Evolutionary conservation across 805 yeast genomes (phyloP), one percentile per base, ranked within the genome.

Genomic region (Kuraishia ogatae): DNA sequence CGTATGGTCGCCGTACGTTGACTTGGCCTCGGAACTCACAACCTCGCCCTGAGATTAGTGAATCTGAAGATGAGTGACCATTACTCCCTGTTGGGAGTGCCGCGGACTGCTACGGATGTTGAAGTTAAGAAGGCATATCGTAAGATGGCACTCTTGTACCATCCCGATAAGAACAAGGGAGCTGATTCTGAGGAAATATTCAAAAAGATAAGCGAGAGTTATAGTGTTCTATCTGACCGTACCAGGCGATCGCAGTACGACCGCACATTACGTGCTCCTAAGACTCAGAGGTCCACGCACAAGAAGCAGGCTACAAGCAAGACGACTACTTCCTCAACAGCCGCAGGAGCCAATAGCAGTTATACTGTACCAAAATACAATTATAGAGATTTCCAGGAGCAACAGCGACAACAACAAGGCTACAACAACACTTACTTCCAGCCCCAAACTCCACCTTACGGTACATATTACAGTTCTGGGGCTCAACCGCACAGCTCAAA

Each of bases 141-240:
- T 56, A 76, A 83, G 7, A 80, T 85, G 64, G 86, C 94, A 39
- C 85, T 86, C 64, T 83, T 83, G 64, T 89, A 79, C 67, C 99
- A 93, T 66, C 99, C 99, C 0, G 99, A 93, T 70, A 94, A 93
- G 67, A 85, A 88, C 65, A 83, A 83, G 62, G 77, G 81, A 28
- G 89, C 84, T 35, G 80, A 86, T 56, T 85, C 87, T 43, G 96
- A 90, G 68, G 74, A 74, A 52, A 89, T 87, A 63, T 94, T 93
- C 92, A 90, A 96, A 51, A 92, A 86, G 55, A 88, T 93, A 59
- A 94, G 93, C 69, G 89, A 87, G 65, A 98, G 98, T 0, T 91
- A 94, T 68, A 97, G 91, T 66, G 84, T 86, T 1, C 74, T 93
- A 43, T 80, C 91, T 10, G 83, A 87, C 60, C 80, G 81, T 1